phyloP scores from a whole-genome alignment of 75 land plant species.

The Selaginella moellendorffii region DNA sequence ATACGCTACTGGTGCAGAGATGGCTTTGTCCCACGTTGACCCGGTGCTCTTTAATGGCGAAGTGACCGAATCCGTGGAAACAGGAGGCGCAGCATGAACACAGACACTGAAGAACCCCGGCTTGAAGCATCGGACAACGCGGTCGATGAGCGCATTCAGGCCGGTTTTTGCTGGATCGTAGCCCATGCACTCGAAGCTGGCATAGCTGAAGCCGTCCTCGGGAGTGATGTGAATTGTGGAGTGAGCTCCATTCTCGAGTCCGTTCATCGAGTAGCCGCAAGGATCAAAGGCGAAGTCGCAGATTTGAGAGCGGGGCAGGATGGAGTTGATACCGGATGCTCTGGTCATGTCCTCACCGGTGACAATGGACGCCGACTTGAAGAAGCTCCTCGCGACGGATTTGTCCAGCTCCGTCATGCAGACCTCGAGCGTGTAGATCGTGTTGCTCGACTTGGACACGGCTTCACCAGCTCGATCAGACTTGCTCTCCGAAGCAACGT shows the following conservation, averaged over 20 bases:
- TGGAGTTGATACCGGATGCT: background rate
- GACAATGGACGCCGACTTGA: constrained; percentile 5
- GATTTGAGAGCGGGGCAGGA: background rate
- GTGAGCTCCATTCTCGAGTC: background rate
- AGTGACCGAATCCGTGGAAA: too few relatives aligned
- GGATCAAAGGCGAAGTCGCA: constrained; percentile 7
- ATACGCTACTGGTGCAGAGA: constrained; percentile 3
- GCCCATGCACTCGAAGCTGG: constrained; percentile 8
- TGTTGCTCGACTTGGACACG: too few relatives aligned
- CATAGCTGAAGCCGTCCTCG: constrained; percentile 10
- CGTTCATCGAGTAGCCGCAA: constrained; percentile 10
- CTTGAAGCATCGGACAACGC: constrained; percentile 2
- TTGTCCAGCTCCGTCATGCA: constrained; percentile 67
- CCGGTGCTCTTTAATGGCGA: too few relatives aligned
- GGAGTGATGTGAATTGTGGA: constrained; percentile 9
- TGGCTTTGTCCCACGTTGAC: background rate
- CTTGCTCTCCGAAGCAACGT: background rate
- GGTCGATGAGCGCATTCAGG: background rate
- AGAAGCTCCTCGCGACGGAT: constrained; percentile 27
- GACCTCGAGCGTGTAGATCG: constrained; percentile 38
- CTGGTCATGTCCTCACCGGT: constrained; percentile 10
- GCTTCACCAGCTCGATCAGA: background rate
- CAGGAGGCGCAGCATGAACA: background rate
- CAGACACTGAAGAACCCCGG: constrained; percentile 2
- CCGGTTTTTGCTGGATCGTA: background rate